Evolutionary conservation across 2,329 filamentous ascomycete genomes (phyloP).

Genomic region (Cladosporium oxysporum): DNA sequence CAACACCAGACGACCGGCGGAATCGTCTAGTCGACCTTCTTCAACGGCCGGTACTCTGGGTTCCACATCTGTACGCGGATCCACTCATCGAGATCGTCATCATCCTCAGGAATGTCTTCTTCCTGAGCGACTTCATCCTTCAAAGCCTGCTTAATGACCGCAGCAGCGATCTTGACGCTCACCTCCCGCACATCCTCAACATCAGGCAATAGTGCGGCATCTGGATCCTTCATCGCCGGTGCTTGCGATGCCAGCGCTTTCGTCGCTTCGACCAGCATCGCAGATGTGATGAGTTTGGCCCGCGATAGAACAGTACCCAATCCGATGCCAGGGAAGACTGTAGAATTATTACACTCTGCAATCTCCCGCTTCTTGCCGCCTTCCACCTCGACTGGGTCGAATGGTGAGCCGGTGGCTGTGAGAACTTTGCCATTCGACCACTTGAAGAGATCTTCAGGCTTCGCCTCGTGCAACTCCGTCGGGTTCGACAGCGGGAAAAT

Average conservation of each 20-base stretch:
- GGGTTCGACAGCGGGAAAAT: slow-evolving; percentile 87
- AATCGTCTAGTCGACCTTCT: slow-evolving; percentile 48
- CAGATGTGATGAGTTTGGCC: slow-evolving; percentile 66
- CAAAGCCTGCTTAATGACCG: slow-evolving; percentile 71
- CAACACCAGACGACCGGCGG: neutral
- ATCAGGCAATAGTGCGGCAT: slow-evolving; percentile 71
- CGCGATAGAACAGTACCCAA: slow-evolving; percentile 75
- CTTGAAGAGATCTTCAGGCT: slow-evolving; percentile 70
- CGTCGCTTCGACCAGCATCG: slow-evolving; percentile 80
- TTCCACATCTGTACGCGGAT: slow-evolving; percentile 80
- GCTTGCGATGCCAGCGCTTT: slow-evolving; percentile 70
- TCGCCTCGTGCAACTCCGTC: slow-evolving; percentile 78
- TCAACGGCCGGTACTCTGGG: slow-evolving; percentile 66
- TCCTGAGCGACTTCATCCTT: slow-evolving; percentile 68
- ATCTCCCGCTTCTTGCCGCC: slow-evolving; percentile 56
- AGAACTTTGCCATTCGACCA: slow-evolving; percentile 80
- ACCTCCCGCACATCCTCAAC: slow-evolving; percentile 73
- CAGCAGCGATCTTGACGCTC: slow-evolving; percentile 74
- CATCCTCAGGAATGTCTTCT: slow-evolving; percentile 63
- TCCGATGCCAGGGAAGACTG: slow-evolving; percentile 82
- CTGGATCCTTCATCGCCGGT: slow-evolving; percentile 66
- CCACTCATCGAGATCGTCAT: slow-evolving; percentile 63
- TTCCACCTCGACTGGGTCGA: slow-evolving; percentile 67
- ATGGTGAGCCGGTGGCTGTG: slow-evolving; percentile 82
- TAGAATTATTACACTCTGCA: slow-evolving; percentile 87